Conservation (phyloP, 257 asterid species). For the Solanum etuberosum region DNA sequence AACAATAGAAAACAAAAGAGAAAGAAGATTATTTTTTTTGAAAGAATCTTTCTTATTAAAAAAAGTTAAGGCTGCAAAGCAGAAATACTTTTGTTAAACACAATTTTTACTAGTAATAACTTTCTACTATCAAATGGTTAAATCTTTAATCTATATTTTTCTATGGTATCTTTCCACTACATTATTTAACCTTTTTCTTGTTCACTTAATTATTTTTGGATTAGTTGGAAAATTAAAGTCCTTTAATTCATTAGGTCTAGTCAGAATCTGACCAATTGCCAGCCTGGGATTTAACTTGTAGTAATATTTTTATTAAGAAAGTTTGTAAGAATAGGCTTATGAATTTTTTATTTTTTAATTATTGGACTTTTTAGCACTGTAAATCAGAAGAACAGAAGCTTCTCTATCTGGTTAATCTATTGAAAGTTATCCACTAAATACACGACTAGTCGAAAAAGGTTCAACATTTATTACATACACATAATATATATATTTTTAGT, state of each 20-base stretch:
- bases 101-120: constrained; percentile 19
- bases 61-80: constrained; percentile 34
- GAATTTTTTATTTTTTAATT: background rate
- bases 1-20: background rate
- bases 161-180: constrained; percentile 19
- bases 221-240: background rate
- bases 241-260: constrained; percentile 42
- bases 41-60: constrained; percentile 17
- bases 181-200: constrained; percentile 5
- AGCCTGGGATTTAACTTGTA: constrained; percentile 36
- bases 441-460: too few relatives aligned
- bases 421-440: too few relatives aligned
- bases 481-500: too few relatives aligned
- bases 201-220: background rate
- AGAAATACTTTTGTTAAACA: constrained; percentile 18
- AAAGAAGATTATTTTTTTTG: constrained; percentile 21
- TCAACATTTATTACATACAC: too few relatives aligned
- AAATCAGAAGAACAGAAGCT: constrained; percentile 22
- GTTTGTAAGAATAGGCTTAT: background rate
- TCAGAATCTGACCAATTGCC: constrained; percentile 54
- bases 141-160: constrained; percentile 23
- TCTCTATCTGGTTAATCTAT: constrained; percentile 19
- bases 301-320: background rate
- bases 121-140: constrained; percentile 34
- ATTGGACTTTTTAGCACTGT: background rate